Conservation (phyloP, 352 stramenopile genomes). For the Peronospora destructor region DNA sequence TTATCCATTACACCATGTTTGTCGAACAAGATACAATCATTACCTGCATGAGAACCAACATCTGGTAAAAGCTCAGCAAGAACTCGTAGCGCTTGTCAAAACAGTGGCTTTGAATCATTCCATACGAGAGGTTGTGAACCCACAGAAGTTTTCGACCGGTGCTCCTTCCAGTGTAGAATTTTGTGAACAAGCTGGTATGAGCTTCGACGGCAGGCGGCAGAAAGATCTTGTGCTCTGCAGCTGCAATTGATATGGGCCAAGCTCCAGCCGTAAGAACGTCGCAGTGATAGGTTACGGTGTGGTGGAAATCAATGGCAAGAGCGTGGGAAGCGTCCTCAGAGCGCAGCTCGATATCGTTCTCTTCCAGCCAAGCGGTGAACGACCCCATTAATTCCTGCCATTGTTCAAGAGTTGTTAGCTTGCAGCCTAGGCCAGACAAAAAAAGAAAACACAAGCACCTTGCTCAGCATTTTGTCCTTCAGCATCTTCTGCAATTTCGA, state of each 20-base stretch:
- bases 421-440: not conserved
- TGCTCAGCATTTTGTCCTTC: conserved; percentile 81
- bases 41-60: conserved; percentile 72
- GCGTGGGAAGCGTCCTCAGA: conserved; percentile 29
- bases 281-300: conserved; percentile 56
- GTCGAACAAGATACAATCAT: not conserved
- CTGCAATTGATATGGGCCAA: conserved; percentile 74
- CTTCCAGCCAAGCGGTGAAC: conserved; percentile 66
- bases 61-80: conserved; percentile 79
- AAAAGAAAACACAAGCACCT: conserved; percentile 28
- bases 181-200: conserved; percentile 69
- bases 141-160: conserved; percentile 73
- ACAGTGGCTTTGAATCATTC: conserved; percentile 56
- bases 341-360: conserved; percentile 48
- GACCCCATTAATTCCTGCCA: conserved; percentile 54
- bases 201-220: conserved; percentile 50
- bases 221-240: conserved; percentile 41
- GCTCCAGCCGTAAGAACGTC: conserved; percentile 77
- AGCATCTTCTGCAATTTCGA: conserved; percentile 87
- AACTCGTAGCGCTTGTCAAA: conserved; percentile 79
- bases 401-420: conserved; percentile 4
- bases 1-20: not conserved
- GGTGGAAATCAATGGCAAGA: conserved; percentile 49
- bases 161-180: conserved; percentile 74
- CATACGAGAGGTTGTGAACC: conserved; percentile 74